Evolutionary conservation across 371 early-diverging fungal genomes (phyloP).

Genomic region (Lichtheimia corymbifera): DNA sequence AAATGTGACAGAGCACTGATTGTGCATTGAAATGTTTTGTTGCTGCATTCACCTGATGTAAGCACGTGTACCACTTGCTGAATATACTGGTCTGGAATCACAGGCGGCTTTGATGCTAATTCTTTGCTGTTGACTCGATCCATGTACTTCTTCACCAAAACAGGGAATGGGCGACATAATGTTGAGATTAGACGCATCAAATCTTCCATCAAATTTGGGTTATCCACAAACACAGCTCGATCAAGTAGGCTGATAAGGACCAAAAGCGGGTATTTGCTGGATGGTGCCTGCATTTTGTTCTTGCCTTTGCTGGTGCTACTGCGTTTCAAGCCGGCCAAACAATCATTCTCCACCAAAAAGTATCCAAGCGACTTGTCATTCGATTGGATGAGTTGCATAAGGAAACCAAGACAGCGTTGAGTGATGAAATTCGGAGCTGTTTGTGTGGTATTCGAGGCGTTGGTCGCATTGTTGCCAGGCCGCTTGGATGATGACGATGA

Average conservation of each 20-base stretch:
- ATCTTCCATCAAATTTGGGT: conserved; percentile 82
- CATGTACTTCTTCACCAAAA: conserved; percentile 53
- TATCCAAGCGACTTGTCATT: conserved; percentile 70
- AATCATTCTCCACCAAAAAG: conserved; percentile 77
- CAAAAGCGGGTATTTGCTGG: conserved; percentile 83
- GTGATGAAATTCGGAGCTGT: conserved; percentile 83
- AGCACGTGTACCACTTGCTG: conserved; percentile 86
- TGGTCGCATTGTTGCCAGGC: conserved; percentile 27
- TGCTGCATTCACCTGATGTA: conserved; percentile 88
- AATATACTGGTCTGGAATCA: conserved; percentile 72
- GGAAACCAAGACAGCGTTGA: conserved; percentile 83
- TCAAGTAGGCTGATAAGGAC: conserved; percentile 84
- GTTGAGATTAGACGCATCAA: conserved; percentile 82
- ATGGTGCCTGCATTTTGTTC: conserved; percentile 56
- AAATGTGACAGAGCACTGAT: conserved; percentile 88
- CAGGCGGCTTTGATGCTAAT: conserved; percentile 63
- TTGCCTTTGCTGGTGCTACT: conserved; percentile 64
- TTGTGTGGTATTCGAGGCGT: conserved; percentile 35
- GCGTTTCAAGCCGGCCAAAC: conserved; percentile 53
- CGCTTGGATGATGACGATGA: conserved; percentile 61
- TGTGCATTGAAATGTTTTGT: conserved; percentile 92
- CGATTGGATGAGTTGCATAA: conserved; percentile 70
- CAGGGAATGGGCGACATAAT: conserved; percentile 72
- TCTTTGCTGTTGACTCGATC: conserved; percentile 39
- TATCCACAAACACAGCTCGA: conserved; percentile 75